phyloP scores from a whole-genome alignment of 768 basidiomycete genomes.

The Mycena haematopus region DNA sequence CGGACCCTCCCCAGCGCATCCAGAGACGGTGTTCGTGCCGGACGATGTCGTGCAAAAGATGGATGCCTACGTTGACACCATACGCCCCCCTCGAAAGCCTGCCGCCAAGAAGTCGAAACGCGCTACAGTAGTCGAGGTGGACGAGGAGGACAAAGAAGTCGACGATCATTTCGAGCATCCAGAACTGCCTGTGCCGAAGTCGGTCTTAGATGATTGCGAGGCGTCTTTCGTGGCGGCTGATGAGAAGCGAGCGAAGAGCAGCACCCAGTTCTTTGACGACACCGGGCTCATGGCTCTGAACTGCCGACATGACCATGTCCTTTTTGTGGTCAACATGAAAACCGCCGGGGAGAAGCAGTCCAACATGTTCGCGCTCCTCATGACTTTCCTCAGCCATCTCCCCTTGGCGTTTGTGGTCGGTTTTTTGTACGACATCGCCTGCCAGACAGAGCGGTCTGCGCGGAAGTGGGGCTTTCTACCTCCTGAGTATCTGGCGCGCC shows the following conservation, averaged over 20 bases:
- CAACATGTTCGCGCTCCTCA: constrained; percentile 28
- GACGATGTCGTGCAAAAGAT: no score
- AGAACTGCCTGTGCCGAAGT: background rate
- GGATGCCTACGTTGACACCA: no score
- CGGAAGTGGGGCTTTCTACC: background rate
- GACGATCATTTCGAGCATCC: no score
- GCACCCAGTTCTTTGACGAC: background rate
- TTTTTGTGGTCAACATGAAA: constrained; percentile 45
- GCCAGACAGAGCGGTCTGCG: background rate
- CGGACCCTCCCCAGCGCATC: no score
- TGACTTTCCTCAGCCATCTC: constrained; percentile 35
- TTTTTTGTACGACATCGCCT: background rate
- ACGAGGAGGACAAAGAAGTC: no score
- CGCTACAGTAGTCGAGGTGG: no score
- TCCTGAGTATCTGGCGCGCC: background rate
- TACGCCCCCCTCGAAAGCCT: no score
- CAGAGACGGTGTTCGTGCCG: no score
- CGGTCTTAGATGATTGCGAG: background rate
- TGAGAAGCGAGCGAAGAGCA: constrained; percentile 1
- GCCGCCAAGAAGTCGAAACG: no score
- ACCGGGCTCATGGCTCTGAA: constrained; percentile 41
- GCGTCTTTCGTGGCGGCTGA: background rate
- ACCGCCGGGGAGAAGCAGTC: constrained; percentile 20
- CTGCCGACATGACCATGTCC: constrained; percentile 41
- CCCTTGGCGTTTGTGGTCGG: constrained; percentile 30